Percentiles rank a stretch among this genome's conserved stretches.
phyloP scores from a whole-genome alignment of 148 eudicot genomes.

The Oxyria digyna region DNA sequence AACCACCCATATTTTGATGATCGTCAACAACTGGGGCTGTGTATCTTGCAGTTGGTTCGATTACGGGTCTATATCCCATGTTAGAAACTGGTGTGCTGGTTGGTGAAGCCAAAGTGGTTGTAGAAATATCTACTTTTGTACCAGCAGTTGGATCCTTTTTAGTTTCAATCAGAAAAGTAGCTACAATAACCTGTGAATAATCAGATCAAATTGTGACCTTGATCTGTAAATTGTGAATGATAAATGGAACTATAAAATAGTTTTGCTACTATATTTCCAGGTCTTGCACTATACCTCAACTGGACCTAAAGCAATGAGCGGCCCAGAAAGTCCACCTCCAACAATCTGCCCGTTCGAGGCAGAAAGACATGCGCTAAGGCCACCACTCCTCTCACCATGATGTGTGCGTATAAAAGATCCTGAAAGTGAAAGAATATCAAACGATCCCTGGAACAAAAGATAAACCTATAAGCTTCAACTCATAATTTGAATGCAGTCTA shows the following conservation, averaged over 20 bases:
- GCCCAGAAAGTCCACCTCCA: constrained; percentile 73
- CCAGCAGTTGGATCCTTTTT: constrained; percentile 39
- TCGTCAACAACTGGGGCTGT: constrained; percentile 16
- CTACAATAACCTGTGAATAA: constrained; percentile 50
- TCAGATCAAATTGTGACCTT: background rate
- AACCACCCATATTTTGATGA: constrained; percentile 26
- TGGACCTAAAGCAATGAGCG: constrained; percentile 63
- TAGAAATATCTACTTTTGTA: constrained; percentile 30
- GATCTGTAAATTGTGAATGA: background rate
- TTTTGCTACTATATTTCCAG: background rate
- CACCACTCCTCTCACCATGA: constrained; percentile 58
- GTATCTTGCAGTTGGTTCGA: constrained; percentile 25
- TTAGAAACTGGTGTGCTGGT: constrained; percentile 27
- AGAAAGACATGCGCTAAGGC: constrained; percentile 51
- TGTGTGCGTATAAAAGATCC: constrained; percentile 63
- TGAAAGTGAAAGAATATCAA: constrained; percentile 51
- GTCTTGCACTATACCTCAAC: constrained; percentile 38
- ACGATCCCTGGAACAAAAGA: constrained; percentile 41
- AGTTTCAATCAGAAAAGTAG: constrained; percentile 47
- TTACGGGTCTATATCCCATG: constrained; percentile 31
- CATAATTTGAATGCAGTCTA: background rate
- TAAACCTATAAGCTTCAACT: background rate
- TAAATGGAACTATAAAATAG: background rate
- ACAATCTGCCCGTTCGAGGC: constrained; percentile 45
- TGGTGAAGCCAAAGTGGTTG: constrained; percentile 33